Conservation (phyloP, 352 stramenopile species). For the Phytophthora constricta region DNA sequence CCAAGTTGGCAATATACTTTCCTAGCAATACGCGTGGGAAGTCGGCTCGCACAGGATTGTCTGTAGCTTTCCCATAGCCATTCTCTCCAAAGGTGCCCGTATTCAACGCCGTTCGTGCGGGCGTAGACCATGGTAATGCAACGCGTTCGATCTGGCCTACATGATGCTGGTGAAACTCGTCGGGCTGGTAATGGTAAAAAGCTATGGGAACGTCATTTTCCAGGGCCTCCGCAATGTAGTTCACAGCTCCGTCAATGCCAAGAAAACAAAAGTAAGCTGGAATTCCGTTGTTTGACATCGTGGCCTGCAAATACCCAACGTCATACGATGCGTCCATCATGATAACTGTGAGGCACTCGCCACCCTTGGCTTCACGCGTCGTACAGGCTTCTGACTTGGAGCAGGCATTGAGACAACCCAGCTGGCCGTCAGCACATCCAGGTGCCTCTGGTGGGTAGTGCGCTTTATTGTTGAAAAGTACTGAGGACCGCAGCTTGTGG, state of each 20-base stretch:
- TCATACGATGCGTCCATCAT: conserved; percentile 49
- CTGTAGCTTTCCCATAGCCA: conserved; percentile 48
- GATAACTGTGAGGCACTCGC: conserved; percentile 51
- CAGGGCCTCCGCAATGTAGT: conserved; percentile 42
- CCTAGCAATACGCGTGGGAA: conserved; percentile 43
- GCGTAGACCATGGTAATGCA: conserved; percentile 41
- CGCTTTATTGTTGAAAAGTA: conserved; percentile 27
- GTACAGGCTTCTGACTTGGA: conserved; percentile 54
- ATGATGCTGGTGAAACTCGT: conserved; percentile 45
- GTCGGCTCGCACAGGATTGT: conserved; percentile 50
- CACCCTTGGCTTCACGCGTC: conserved; percentile 26
- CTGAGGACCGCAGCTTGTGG: conserved; percentile 27
- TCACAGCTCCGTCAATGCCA: conserved; percentile 20
- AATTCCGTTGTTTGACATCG: conserved; percentile 49
- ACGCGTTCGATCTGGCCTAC: conserved; percentile 41
- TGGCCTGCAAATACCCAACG: conserved; percentile 46
- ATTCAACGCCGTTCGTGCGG: conserved; percentile 23
- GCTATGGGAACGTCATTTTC: conserved; percentile 34
- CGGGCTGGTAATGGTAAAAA: conserved; percentile 64
- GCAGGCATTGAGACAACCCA: conserved; percentile 54
- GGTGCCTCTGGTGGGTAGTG: conserved; percentile 37
- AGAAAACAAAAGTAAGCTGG: conserved; percentile 55
- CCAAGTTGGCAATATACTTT: conserved; percentile 39
- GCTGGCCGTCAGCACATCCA: conserved; percentile 27
- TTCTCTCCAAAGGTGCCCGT: conserved; percentile 55